phyloP scores from a whole-genome alignment of 75 land plant species.

The Ceratopteris richardii region DNA sequence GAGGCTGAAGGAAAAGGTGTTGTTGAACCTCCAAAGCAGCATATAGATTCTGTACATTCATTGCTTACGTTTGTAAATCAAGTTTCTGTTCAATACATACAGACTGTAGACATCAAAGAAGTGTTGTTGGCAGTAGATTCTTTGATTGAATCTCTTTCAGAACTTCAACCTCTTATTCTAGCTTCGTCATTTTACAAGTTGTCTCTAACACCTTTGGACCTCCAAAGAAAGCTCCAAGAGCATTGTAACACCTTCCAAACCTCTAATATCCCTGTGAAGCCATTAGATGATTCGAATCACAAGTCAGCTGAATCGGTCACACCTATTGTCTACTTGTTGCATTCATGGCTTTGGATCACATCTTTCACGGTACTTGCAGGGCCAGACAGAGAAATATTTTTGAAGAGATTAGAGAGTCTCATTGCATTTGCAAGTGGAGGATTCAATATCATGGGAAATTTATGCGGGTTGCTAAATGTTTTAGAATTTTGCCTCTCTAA shows the following conservation, averaged over 20 bases:
- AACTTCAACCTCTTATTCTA: background rate
- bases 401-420: background rate
- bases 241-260: background rate
- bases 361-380: background rate
- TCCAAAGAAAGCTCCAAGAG: background rate
- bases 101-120: background rate
- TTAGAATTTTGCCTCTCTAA: slow-evolving; percentile 1
- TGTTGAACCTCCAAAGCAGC: background rate
- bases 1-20: background rate
- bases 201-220: background rate
- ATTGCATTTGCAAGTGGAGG: background rate
- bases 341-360: background rate
- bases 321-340: slow-evolving; percentile 2
- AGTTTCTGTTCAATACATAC: background rate
- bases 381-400: background rate
- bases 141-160: background rate
- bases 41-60: slow-evolving; percentile 2
- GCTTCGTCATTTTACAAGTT: slow-evolving; percentile 1
- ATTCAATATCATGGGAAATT: background rate
- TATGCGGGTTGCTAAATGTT: background rate
- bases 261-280: background rate
- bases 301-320: background rate
- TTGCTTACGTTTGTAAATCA: slow-evolving; percentile 1
- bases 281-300: background rate
- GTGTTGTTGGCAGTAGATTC: background rate